Evolutionary conservation across 129 eudicot genomes (phyloP), one percentile per base, ranked within the genome.

Genomic region (Gnaphalium uliginosum): DNA sequence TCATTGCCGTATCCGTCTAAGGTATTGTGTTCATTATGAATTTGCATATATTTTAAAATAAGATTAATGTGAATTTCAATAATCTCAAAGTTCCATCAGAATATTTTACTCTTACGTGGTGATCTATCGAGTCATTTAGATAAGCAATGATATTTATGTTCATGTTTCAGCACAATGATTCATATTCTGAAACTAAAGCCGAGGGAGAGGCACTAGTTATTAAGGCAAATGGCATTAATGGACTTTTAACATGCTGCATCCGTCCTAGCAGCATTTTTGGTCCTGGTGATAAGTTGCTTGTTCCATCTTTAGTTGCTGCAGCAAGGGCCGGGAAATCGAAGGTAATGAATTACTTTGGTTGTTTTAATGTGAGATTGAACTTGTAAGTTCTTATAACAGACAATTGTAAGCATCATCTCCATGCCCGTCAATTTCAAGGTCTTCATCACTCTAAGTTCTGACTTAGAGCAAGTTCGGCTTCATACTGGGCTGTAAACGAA

Each of bases 241-340:
- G 98, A 32, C 98, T 93, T 82, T 83, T 88, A 66, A 93, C 98
- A 24, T 93, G 98, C 76, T 85, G 96, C 85, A 85, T 93, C 37
- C 90, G 98, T 63, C 98, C 98, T 67, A 93, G 98, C 83, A 85
- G 97, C 72, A 88, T 93, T 77, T 93, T 93, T 82, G 97, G 98
- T 57, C 98, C 98, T 76, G 97, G 98, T 85, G 98, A 93, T 85
- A 90, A 83, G 84, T 81, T 93, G 84, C 88, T 93, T 58, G 97
- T 93, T 84, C 98, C 98, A 41, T 90, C 97, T 35, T 79, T 93
- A 71, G 93, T 90, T 74, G 69, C 82, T 76, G 98, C 98, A 75
- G 98, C 98, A 73, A 88, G 97, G 85, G 96, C 96, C 17, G 98
- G 98, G 71, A 93, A 90, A 51, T 85, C 92, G 2, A 90, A 93